Conservation (phyloP, 148 eudicot species). For the Diospyros lotus region DNA sequence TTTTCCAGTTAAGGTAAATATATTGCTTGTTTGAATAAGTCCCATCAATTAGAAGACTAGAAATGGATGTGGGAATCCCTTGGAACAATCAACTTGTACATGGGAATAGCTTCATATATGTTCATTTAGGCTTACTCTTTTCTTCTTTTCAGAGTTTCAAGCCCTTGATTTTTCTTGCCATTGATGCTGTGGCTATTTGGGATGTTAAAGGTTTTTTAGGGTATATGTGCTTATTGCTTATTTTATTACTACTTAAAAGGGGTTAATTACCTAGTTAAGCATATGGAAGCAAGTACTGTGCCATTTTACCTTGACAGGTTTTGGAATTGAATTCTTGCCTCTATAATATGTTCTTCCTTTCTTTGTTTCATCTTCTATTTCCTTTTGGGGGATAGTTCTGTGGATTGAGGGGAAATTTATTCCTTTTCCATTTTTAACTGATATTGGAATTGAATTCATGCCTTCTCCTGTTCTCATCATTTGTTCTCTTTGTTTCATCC, state of each 20-base stretch:
- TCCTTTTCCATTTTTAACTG: not conserved
- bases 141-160: not conserved
- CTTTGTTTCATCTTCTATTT: too few species aligned
- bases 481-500: not conserved
- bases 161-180: not conserved
- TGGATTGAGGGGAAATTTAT: not conserved
- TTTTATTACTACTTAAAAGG: not conserved
- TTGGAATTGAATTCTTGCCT: too few species aligned
- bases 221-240: not conserved
- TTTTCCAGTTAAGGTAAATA: slow-evolving; percentile 85
- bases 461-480: too few species aligned
- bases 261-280: too few species aligned
- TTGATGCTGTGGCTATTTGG: not conserved
- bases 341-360: too few species aligned
- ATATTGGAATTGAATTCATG: too few species aligned
- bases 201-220: not conserved
- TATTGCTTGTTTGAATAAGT: not conserved
- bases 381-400: not conserved
- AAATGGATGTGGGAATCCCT: not conserved
- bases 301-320: too few species aligned
- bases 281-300: too few species aligned
- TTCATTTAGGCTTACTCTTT: not conserved
- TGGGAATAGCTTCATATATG: not conserved
- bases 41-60: not conserved
- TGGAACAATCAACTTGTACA: not conserved